phyloP scores from a whole-genome alignment of 495 filamentous ascomycete species.

The Schizothecium vesticola region DNA sequence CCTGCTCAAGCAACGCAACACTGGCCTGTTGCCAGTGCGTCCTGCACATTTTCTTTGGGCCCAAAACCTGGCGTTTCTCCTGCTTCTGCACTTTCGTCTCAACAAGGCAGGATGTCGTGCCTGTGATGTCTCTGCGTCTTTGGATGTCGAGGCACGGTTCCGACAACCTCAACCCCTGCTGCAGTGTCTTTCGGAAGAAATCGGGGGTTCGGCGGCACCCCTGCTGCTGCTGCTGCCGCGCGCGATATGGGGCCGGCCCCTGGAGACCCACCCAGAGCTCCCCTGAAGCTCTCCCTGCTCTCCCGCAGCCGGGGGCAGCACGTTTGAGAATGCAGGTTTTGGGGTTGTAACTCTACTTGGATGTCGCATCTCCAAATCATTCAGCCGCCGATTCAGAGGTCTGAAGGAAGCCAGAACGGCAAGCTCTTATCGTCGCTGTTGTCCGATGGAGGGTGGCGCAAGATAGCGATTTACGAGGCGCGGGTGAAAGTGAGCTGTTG shows the following conservation, averaged over 20 bases:
- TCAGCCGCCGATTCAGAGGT: background rate
- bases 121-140: background rate
- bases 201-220: conserved; percentile 17
- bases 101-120: conserved; percentile 7
- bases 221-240: background rate
- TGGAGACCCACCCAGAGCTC: conserved; percentile 5
- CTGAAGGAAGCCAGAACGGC: background rate
- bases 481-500: background rate
- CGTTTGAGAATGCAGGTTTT: background rate
- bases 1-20: background rate
- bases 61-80: background rate
- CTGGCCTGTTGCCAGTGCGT: background rate
- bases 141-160: background rate
- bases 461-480: background rate
- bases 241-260: conserved; percentile 7
- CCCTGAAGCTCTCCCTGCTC: background rate
- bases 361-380: background rate
- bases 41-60: background rate
- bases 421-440: background rate
- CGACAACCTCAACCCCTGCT: background rate
- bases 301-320: background rate
- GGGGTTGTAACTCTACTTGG: background rate
- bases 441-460: background rate
- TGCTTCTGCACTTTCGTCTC: background rate
- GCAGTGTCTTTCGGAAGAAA: conserved; percentile 15